Conservation (phyloP, 2,329 filamentous ascomycete genomes). For the Talaromyces sp. region DNA sequence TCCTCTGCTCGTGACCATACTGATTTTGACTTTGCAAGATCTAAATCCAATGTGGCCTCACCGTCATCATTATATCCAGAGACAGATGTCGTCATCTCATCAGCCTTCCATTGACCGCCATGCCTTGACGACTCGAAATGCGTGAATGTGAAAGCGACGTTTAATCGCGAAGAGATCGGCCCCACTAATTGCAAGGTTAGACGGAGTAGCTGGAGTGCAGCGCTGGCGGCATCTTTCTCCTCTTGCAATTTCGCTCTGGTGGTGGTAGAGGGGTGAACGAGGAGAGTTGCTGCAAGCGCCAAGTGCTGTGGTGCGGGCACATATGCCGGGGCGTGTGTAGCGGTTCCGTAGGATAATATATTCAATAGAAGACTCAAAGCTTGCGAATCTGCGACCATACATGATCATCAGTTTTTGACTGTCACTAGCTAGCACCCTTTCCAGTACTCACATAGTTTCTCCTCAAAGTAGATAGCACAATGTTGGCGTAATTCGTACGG, state of each 20-base stretch:
- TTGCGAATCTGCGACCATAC: constrained; percentile 42
- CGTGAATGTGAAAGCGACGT: constrained; percentile 66
- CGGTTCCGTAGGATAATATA: constrained; percentile 28
- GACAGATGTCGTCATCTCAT: constrained; percentile 18
- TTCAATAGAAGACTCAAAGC: constrained; percentile 60
- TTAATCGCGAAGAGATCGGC: constrained; percentile 63
- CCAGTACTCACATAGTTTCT: constrained; percentile 58
- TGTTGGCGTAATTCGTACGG: constrained; percentile 62
- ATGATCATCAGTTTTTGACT: constrained; percentile 12
- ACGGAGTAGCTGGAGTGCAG: constrained; percentile 65
- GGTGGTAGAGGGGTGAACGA: constrained; percentile 75
- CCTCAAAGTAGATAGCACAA: constrained; percentile 68
- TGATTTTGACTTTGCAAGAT: constrained; percentile 59
- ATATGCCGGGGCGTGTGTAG: constrained; percentile 47
- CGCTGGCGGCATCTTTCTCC: constrained; percentile 57
- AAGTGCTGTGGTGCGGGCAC: constrained; percentile 69
- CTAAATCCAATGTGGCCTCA: constrained; percentile 51
- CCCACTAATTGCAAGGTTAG: constrained; percentile 62
- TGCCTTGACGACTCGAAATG: constrained; percentile 32
- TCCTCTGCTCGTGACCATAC: constrained; percentile 73
- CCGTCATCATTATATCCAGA: constrained; percentile 36
- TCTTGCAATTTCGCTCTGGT: constrained; percentile 62
- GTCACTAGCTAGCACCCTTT: background rate
- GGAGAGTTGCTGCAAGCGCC: constrained; percentile 70
- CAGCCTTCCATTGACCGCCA: constrained; percentile 23